These are phyloP conservation scores for Polyporus tsugae DNA, from an alignment of 1,284 basidiomycete genomes.

Conservation along the genomic window DNA sequence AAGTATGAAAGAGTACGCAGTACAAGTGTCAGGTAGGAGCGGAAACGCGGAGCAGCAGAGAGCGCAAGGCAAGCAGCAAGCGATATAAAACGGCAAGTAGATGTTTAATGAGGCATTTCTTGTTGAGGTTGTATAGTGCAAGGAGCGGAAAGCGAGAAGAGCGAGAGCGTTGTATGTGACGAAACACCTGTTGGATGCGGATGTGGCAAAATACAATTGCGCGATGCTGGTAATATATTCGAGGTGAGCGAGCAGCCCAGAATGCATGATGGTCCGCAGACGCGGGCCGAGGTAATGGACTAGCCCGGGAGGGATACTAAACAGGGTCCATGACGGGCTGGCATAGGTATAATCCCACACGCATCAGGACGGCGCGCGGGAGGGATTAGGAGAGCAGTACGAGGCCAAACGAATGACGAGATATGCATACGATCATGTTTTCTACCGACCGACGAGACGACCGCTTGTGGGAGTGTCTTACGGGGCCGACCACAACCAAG, in stretches of 20 bases:
- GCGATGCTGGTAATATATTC: conserved; percentile 52
- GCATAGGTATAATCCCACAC: conserved; percentile 45
- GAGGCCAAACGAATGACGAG: conserved; percentile 35
- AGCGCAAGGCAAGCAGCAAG: conserved; percentile 34
- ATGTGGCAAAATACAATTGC: conserved; percentile 76
- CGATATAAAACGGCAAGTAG: conserved; percentile 42
- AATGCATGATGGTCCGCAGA: conserved; percentile 34
- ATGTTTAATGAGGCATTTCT: conserved; percentile 12
- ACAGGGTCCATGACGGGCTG: conserved; percentile 44
- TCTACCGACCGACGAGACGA: conserved; percentile 15
- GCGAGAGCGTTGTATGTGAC: conserved; percentile 45
- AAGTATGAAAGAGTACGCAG: conserved; percentile 48
- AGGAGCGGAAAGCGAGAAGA: conserved; percentile 43
- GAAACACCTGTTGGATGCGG: conserved; percentile 51
- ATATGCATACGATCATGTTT: conserved; percentile 34
- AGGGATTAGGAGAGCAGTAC: conserved; percentile 31
- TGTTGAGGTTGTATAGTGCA: conserved; percentile 31
- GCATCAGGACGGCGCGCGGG: conserved; percentile 36
- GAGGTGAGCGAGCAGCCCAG: conserved; percentile 34
- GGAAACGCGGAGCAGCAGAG: conserved; percentile 16
- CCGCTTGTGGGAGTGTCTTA: conserved; percentile 26
- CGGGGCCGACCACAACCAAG: conserved; percentile 19
- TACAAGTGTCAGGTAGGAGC: conserved; percentile 40
- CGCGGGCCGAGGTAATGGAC: conserved; percentile 36
- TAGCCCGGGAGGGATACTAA: conserved; percentile 38